phyloP scores from a whole-genome alignment of 2,329 filamentous ascomycete genomes.

The Plenodomus lindquistii region DNA sequence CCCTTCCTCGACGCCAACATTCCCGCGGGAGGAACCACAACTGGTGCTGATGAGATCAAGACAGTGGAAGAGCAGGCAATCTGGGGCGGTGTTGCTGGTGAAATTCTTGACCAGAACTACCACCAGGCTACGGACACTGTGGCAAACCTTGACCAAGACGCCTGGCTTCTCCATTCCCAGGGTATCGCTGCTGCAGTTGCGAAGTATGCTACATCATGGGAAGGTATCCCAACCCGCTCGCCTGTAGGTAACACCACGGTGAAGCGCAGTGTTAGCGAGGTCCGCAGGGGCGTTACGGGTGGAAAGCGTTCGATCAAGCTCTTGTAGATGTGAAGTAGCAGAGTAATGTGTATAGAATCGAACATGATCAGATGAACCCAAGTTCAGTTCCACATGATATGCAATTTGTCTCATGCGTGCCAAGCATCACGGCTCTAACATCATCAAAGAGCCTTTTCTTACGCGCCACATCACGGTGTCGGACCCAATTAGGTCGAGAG shows the following conservation, averaged over 20 bases:
- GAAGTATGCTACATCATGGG: slow-evolving; percentile 27
- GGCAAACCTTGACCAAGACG: slow-evolving; percentile 35
- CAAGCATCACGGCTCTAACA: too few relatives aligned
- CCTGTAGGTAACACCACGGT: background rate
- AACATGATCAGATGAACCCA: too few relatives aligned
- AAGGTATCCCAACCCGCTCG: background rate
- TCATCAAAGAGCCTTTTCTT: too few relatives aligned
- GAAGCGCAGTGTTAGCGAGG: background rate
- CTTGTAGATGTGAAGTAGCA: too few relatives aligned
- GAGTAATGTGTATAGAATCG: too few relatives aligned
- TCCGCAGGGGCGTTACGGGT: too few relatives aligned
- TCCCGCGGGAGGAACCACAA: slow-evolving; percentile 42
- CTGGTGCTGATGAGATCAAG: slow-evolving; percentile 46
- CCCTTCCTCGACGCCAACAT: slow-evolving; percentile 43
- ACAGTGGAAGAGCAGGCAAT: slow-evolving; percentile 38
- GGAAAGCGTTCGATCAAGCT: too few relatives aligned
- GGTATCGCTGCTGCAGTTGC: slow-evolving; percentile 40
- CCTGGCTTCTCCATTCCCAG: slow-evolving; percentile 21
- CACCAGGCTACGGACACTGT: slow-evolving; percentile 39
- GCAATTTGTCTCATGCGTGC: too few relatives aligned
- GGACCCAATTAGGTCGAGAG: too few relatives aligned
- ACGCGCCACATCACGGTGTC: too few relatives aligned
- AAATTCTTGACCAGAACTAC: slow-evolving; percentile 36
- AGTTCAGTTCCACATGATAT: too few relatives aligned
- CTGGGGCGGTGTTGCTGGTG: slow-evolving; percentile 41